Evolutionary conservation across 2,329 filamentous ascomycete species (phyloP).

Genomic region (Waltergamsia citrina): DNA sequence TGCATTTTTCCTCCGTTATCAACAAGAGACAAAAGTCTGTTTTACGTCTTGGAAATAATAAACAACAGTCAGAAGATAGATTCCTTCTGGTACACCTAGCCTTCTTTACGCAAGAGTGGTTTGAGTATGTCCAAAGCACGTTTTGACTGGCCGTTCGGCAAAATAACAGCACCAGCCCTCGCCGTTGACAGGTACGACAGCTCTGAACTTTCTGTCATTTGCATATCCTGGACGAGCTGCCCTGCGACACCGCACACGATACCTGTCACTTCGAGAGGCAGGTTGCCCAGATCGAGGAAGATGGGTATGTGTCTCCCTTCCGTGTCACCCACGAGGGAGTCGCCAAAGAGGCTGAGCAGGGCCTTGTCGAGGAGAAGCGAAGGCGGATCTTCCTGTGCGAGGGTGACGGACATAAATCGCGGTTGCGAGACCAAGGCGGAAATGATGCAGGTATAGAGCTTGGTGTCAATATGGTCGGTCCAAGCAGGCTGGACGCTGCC

Average conservation of each 20-base stretch:
- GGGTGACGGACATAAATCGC: constrained; percentile 64
- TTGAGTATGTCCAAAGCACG: constrained; percentile 63
- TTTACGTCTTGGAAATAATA: no score
- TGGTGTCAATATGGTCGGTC: constrained; percentile 52
- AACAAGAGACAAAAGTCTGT: no score
- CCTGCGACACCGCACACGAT: constrained; percentile 94
- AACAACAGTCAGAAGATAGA: neutral
- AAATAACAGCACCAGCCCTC: constrained; percentile 79
- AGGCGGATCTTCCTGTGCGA: constrained; percentile 64
- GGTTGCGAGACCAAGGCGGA: constrained; percentile 53
- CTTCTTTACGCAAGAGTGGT: constrained; percentile 32
- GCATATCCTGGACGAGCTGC: constrained; percentile 64
- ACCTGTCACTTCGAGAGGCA: constrained; percentile 82
- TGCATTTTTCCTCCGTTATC: no score
- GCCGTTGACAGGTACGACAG: constrained; percentile 89
- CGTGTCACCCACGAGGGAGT: constrained; percentile 66
- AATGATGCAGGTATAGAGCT: constrained; percentile 53
- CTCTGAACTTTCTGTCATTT: constrained; percentile 50
- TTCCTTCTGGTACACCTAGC: neutral
- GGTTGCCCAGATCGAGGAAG: constrained; percentile 70
- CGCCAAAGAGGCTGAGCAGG: constrained; percentile 56
- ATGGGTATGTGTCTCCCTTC: constrained; percentile 72
- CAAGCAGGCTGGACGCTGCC: constrained; percentile 31
- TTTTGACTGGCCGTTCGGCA: constrained; percentile 64
- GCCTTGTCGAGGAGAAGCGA: constrained; percentile 64